Evolutionary conservation across 768 basidiomycete genomes (phyloP).

Genomic region (Psilocybe cyanescens): DNA sequence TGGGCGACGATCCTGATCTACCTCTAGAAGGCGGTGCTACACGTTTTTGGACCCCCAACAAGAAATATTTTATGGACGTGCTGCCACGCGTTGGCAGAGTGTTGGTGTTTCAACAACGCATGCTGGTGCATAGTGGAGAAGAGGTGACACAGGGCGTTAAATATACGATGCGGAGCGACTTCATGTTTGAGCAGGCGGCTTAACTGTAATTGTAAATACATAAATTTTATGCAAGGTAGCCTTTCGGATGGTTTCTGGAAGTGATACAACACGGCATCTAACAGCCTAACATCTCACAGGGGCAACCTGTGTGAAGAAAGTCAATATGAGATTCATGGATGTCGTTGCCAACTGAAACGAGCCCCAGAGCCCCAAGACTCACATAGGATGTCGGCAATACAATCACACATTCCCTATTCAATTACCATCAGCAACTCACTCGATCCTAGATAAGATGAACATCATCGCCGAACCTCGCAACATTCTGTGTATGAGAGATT

Average conservation of each 20-base stretch:
- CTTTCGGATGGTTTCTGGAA: not conserved
- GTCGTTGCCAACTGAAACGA: no score
- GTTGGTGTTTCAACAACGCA: conserved; percentile 44
- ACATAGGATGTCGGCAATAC: conserved; percentile 19
- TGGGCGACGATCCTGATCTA: conserved; percentile 5
- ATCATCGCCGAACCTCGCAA: conserved; percentile 12
- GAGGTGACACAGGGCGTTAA: conserved; percentile 37
- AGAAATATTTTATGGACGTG: conserved; percentile 37
- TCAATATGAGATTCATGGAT: not conserved
- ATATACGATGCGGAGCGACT: conserved; percentile 41
- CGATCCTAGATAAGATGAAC: not conserved
- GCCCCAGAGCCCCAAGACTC: not conserved
- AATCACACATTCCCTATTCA: conserved; percentile 17
- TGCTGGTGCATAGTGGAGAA: conserved; percentile 42
- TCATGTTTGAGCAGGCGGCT: conserved; percentile 34
- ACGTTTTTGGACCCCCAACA: conserved; percentile 39
- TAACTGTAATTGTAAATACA: not conserved
- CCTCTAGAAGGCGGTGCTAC: conserved; percentile 40
- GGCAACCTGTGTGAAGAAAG: conserved; percentile 11
- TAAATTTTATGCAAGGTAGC: no score
- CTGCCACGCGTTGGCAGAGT: conserved; percentile 41
- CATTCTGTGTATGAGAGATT: conserved; percentile 7
- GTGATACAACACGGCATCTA: not conserved
- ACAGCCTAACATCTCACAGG: conserved; percentile 21
- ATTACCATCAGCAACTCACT: not conserved